phyloP scores from a whole-genome alignment of 192 early-diverging fungal genomes.

The Dissophora ornata region DNA sequence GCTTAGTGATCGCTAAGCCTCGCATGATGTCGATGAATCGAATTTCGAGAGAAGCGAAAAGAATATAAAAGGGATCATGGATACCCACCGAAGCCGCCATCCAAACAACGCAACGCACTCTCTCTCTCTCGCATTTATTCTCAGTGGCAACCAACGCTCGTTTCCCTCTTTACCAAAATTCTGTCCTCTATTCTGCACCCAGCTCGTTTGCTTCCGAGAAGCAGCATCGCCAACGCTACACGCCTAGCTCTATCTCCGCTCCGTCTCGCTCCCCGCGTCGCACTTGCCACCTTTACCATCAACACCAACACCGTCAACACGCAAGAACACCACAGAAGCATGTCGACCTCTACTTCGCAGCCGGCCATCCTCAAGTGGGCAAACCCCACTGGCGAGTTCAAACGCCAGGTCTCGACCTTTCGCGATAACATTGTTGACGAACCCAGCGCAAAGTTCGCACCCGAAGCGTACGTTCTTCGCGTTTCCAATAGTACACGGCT shows the following conservation, averaged over 20 bases:
- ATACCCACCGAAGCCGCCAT: no score
- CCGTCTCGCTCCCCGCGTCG: not conserved
- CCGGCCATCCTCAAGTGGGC: constrained; percentile 71
- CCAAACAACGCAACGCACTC: no score
- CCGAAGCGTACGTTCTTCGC: constrained; percentile 67
- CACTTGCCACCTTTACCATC: constrained; percentile 5
- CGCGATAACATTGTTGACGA: constrained; percentile 67
- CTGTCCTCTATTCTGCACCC: constrained; percentile 11
- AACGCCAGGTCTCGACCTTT: constrained; percentile 78
- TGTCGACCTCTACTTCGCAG: constrained; percentile 28
- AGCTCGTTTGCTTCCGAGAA: constrained; percentile 1
- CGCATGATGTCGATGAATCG: no score
- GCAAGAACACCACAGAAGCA: constrained; percentile 21
- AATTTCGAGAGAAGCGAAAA: no score
- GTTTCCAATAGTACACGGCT: not conserved
- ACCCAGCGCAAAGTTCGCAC: constrained; percentile 71
- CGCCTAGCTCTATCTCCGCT: not conserved
- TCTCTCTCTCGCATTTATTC: no score
- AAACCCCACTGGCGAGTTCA: constrained; percentile 78
- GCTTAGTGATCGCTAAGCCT: no score
- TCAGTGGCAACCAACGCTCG: no score
- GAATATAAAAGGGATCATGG: no score
- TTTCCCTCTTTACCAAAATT: constrained; percentile 13
- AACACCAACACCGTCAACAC: not conserved
- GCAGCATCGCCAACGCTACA: not conserved